These are phyloP conservation scores for Pholiota microspora DNA, from an alignment of 768 basidiomycete species.

Conservation along the genomic window DNA sequence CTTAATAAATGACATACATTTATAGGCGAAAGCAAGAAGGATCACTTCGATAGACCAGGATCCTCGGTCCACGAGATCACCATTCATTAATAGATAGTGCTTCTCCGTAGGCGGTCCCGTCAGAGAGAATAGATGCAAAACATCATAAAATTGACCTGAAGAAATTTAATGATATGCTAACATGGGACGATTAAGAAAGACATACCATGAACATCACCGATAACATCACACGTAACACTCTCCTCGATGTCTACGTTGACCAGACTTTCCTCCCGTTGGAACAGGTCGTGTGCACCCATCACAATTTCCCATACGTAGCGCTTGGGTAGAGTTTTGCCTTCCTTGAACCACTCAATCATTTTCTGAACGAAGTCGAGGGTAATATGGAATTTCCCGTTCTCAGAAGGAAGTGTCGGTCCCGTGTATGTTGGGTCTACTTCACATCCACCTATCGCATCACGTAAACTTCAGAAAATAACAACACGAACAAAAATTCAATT, in stretches of 20 bases:
- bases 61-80: constrained; percentile 97
- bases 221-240: constrained; percentile 85
- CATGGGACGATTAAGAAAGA: constrained; percentile 6
- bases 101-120: constrained; percentile 83
- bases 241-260: constrained; percentile 74
- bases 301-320: constrained; percentile 96
- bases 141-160: constrained; percentile 91
- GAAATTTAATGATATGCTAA: not conserved
- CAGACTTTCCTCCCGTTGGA: constrained; percentile 77
- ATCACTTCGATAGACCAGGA: constrained; percentile 95
- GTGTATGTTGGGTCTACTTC: constrained; percentile 70
- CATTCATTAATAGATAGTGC: constrained; percentile 90
- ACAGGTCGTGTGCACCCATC: constrained; percentile 75
- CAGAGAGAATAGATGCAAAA: constrained; percentile 81
- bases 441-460: constrained; percentile 58
- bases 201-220: constrained; percentile 93
- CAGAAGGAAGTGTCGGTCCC: constrained; percentile 67
- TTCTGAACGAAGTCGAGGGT: constrained; percentile 74
- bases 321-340: constrained; percentile 87
- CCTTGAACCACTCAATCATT: constrained; percentile 93
- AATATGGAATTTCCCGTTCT: constrained; percentile 70
- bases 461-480: not conserved
- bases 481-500: not conserved
- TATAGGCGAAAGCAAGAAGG: constrained; percentile 89
- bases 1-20: constrained; percentile 55